These are phyloP conservation scores for Ulvella scutata DNA, from an alignment of 139 green algal genomes.

Conservation along the genomic window DNA sequence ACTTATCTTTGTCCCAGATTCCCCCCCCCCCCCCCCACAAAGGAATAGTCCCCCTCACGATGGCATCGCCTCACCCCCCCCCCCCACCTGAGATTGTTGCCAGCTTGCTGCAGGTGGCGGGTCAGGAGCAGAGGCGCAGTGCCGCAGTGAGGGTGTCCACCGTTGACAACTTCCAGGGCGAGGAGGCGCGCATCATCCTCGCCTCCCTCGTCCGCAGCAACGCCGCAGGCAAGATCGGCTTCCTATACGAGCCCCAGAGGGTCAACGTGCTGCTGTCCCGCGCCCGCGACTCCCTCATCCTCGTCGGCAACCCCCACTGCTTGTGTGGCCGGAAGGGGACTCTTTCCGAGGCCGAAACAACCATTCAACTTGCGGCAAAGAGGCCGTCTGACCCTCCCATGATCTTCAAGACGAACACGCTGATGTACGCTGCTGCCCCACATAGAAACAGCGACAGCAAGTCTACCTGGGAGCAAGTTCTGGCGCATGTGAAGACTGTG, in stretches of 20 bases:
- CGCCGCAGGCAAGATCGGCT: slow-evolving; percentile 39
- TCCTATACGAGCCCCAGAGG: slow-evolving; percentile 47
- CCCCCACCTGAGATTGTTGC: too few species aligned
- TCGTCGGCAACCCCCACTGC: slow-evolving; percentile 44
- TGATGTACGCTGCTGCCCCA: too few species aligned
- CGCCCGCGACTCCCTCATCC: slow-evolving; percentile 45
- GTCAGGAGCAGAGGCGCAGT: not conserved
- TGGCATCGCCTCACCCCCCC: too few species aligned
- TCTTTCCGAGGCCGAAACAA: slow-evolving; percentile 6
- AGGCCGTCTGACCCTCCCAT: too few species aligned
- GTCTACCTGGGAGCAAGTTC: slow-evolving; percentile 13
- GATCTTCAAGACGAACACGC: too few species aligned
- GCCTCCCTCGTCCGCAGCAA: slow-evolving; percentile 55
- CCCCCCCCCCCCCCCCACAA: too few species aligned
- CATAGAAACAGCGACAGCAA: not conserved
- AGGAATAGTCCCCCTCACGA: too few species aligned
- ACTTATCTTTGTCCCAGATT: too few species aligned
- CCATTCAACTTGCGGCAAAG: too few species aligned
- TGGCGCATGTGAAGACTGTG: slow-evolving; percentile 1
- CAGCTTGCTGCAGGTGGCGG: not conserved
- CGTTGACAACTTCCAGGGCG: slow-evolving; percentile 70
- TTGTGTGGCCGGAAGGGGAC: slow-evolving; percentile 9
- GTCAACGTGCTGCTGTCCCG: slow-evolving; percentile 67
- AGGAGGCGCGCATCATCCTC: slow-evolving; percentile 54
- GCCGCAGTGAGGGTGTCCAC: slow-evolving; percentile 39